Base-by-base conservation (phyloP, 2,329 filamentous ascomycete genomes). In the Aureobasidium pullulans region DNA sequence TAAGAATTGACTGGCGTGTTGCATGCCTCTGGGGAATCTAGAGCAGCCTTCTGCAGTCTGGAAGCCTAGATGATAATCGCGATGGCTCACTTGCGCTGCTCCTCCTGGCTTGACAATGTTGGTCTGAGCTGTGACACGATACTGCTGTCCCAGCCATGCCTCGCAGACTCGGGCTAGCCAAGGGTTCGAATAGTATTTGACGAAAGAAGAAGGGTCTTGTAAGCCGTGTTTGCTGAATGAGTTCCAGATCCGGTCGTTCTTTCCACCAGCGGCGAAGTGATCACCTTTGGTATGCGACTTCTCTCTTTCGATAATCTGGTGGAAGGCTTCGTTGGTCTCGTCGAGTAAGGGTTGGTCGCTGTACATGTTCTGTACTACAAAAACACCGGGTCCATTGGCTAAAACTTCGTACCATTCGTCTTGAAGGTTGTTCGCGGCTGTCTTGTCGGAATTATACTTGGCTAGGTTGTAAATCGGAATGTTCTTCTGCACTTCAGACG, bases 61-160 rank as follows among this genome's bases (percentile, higher is more conserved):
- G 70, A 86, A 86, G 0, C 84, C 84, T 1, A 87, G 75, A 65
- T 86, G 84, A 66, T 86, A 86, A 66, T 87, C 84, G 1, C 84
- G 76, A 66, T 87, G 84, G 7, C 73, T 74, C 31, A 79, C 76
- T 65, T 87, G 84, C 0, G 84, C 74, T 37, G 76, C 72, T 0
- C 81, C 81, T 16, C 82, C 81, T 0, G 84, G 83, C 43, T 79
- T 77, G 8, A 86, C 83, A 50, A 84, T 77, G 66, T 87, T 87
- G 42, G 85, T 79, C 66, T 86, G 84, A 0, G 81, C 78, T 0
- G 84, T 86, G 44, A 86, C 67, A 23, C 81, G 78, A 68, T 86
- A 85, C 2, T 74, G 77, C 0, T 82, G 82, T 0, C 84, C 84
- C 0, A 86, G 77, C 79, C 82, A 86, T 11, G 81, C 70, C 16